Evolutionary conservation across 129 eudicot genomes (phyloP).

Genomic region (Flaveria linearis): DNA sequence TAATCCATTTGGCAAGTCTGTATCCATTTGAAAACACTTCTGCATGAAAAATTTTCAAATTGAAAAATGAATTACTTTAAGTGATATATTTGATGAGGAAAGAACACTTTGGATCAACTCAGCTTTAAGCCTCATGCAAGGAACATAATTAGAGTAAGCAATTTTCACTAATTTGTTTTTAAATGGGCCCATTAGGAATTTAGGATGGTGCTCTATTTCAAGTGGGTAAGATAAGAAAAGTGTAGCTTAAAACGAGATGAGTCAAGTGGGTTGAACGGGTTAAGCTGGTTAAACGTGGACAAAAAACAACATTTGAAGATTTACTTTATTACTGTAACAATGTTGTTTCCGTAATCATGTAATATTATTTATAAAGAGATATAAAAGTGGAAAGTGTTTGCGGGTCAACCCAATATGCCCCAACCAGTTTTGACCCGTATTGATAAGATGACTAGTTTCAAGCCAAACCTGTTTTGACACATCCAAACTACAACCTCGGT

Average conservation of each 20-base stretch:
- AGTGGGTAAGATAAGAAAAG: not conserved
- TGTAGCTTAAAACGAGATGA: not conserved
- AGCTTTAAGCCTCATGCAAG: not conserved
- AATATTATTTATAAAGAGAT: not conserved
- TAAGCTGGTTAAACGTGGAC: not conserved
- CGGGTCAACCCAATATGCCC: not conserved
- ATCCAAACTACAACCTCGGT: too few relatives aligned
- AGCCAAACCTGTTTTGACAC: too few relatives aligned
- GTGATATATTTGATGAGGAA: too few relatives aligned
- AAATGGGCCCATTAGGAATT: not conserved
- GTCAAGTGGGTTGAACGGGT: not conserved
- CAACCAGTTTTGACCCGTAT: too few relatives aligned
- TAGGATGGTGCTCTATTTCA: not conserved
- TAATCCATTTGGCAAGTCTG: constrained; percentile 84
- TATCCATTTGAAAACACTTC: constrained; percentile 53
- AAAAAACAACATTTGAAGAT: not conserved
- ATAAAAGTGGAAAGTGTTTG: not conserved
- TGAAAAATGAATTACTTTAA: too few relatives aligned
- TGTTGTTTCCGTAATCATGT: not conserved
- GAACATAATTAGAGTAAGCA: not conserved
- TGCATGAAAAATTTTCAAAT: not conserved
- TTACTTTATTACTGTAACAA: not conserved
- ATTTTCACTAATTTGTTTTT: not conserved
- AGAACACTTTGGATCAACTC: not conserved
- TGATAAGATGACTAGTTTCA: too few relatives aligned